These are phyloP conservation scores for Diaporthe aspalathi DNA, from an alignment of 2,329 filamentous ascomycete species.

Conservation along the genomic window DNA sequence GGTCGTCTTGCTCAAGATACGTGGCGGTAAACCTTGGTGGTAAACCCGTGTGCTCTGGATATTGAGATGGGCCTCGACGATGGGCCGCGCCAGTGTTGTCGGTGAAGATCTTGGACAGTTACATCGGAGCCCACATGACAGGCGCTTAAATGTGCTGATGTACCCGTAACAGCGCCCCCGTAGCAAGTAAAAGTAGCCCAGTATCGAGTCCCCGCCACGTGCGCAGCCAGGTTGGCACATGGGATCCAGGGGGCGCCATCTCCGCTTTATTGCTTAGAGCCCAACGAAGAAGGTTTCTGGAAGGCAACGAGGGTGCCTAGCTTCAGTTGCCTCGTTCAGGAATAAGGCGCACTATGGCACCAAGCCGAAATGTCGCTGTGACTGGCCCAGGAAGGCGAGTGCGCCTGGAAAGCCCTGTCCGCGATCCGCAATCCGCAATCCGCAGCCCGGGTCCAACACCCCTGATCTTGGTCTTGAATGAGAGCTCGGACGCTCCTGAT, in stretches of 20 bases:
- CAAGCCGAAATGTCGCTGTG: constrained; percentile 4
- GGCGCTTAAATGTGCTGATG: background rate
- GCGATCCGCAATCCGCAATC: background rate
- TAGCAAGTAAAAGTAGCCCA: background rate
- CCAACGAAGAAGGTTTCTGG: background rate
- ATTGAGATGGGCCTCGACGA: background rate
- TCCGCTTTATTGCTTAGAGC: background rate
- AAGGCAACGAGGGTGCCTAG: background rate
- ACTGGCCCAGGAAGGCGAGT: background rate
- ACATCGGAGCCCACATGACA: background rate
- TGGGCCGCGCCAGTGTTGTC: background rate
- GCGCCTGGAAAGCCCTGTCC: background rate
- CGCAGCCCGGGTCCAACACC: background rate
- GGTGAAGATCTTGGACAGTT: background rate
- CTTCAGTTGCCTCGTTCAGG: background rate
- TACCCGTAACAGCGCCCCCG: background rate
- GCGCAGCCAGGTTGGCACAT: background rate
- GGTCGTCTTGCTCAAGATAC: background rate
- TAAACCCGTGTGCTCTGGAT: background rate
- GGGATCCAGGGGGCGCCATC: background rate
- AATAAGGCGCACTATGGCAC: background rate
- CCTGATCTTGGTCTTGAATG: background rate
- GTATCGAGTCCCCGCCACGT: background rate
- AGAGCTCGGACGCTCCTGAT: background rate
- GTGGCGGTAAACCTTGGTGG: background rate